Evolutionary conservation across 148 eudicot species (phyloP).

Genomic region (Chenopodium formosanum): DNA sequence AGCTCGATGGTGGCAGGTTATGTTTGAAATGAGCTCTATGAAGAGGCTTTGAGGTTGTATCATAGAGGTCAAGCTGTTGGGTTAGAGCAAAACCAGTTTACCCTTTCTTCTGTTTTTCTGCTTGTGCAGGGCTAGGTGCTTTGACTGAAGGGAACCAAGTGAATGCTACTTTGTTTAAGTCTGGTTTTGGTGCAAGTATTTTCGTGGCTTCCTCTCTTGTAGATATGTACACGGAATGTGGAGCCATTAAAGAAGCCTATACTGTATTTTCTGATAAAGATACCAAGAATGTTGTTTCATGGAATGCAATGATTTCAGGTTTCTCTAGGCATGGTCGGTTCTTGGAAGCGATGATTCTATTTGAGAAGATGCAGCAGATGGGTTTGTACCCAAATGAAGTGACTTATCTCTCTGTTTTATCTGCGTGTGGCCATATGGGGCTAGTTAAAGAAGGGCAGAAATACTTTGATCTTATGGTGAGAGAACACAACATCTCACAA

Average conservation of each 20-base stretch:
- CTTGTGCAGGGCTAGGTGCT: constrained; percentile 66
- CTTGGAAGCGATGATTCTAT: constrained; percentile 57
- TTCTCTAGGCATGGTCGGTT: constrained; percentile 66
- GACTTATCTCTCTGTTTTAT: constrained; percentile 48
- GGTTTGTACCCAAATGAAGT: constrained; percentile 64
- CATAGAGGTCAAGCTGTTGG: constrained; percentile 33
- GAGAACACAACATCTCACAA: constrained; percentile 46
- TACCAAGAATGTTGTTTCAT: constrained; percentile 25
- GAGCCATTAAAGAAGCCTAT: constrained; percentile 55
- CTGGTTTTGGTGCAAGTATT: constrained; percentile 39
- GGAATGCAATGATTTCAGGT: constrained; percentile 60
- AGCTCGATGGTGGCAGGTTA: constrained; percentile 68
- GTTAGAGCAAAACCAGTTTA: constrained; percentile 44
- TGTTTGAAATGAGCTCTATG: constrained; percentile 64
- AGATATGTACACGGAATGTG: constrained; percentile 72
- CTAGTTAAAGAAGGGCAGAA: too few species aligned
- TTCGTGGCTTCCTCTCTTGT: constrained; percentile 59
- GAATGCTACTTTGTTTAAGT: constrained; percentile 47
- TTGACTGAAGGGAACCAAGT: constrained; percentile 64
- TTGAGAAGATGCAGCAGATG: constrained; percentile 79
- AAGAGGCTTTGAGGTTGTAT: constrained; percentile 60
- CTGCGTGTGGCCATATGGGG: too few species aligned
- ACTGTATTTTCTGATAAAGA: constrained; percentile 42
- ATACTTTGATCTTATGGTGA: constrained; percentile 46
- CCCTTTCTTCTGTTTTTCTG: constrained; percentile 57